phyloP scores from a whole-genome alignment of 2,329 filamentous ascomycete species.

The Mycocentrospora acerina region DNA sequence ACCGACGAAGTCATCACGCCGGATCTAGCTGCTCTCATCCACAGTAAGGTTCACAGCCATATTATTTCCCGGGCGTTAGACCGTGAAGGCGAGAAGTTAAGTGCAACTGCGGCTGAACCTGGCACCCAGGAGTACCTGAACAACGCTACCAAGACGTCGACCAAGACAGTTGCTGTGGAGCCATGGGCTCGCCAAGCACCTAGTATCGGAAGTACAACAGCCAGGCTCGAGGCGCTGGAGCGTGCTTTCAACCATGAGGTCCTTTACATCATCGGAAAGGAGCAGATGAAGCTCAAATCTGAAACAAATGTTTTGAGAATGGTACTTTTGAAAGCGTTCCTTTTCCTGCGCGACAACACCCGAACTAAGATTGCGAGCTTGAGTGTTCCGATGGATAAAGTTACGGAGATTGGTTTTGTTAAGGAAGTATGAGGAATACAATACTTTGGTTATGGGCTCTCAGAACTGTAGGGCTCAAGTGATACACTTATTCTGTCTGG shows the following conservation, averaged over 20 bases:
- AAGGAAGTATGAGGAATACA: slow-evolving; percentile 67
- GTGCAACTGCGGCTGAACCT: too few species aligned
- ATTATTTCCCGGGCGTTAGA: slow-evolving; percentile 4
- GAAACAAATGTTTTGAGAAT: slow-evolving; percentile 49
- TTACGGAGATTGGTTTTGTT: slow-evolving; percentile 71
- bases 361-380: slow-evolving; percentile 68
- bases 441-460: too few species aligned
- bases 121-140: too few species aligned
- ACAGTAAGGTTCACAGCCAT: slow-evolving; percentile 54
- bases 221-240: slow-evolving; percentile 41
- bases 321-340: slow-evolving; percentile 56
- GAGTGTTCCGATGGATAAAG: slow-evolving; percentile 58
- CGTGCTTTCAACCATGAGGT: slow-evolving; percentile 51
- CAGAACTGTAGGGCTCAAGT: too few species aligned
- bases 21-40: slow-evolving; percentile 58
- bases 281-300: slow-evolving; percentile 42
- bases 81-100: too few species aligned
- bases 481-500: too few species aligned
- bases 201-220: too few species aligned
- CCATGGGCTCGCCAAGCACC: too few species aligned
- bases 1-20: slow-evolving; percentile 69
- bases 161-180: too few species aligned
- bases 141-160: too few species aligned
- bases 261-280: slow-evolving; percentile 60
- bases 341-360: slow-evolving; percentile 68